These are phyloP conservation scores for Nakazawaea molendinolei DNA, from an alignment of 805 yeast genomes.

Conservation along the genomic window DNA sequence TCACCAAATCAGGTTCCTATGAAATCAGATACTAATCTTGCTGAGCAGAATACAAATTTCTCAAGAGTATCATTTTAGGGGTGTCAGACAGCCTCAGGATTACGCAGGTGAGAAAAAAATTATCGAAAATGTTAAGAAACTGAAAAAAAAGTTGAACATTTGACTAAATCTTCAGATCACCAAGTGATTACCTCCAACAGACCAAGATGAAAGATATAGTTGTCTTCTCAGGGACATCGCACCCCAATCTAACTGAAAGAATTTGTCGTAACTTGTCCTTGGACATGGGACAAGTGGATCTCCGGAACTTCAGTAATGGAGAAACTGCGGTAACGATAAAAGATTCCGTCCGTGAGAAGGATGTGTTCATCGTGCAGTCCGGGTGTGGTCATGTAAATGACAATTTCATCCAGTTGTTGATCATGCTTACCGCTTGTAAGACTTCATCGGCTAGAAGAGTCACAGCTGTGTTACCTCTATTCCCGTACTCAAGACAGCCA, in stretches of 20 bases:
- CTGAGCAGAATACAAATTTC: no score
- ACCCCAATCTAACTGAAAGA: conserved; percentile 66
- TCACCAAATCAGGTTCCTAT: conserved; percentile 70
- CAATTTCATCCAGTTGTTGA: conserved; percentile 72
- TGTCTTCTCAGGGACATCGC: conserved; percentile 87
- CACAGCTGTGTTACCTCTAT: conserved; percentile 86
- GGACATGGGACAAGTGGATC: conserved; percentile 57
- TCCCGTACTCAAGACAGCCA: conserved; percentile 95
- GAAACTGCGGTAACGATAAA: conserved; percentile 83
- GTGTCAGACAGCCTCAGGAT: no score
- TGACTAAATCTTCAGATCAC: no score
- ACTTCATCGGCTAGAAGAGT: conserved; percentile 85
- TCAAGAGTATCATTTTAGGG: no score
- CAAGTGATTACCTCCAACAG: background rate
- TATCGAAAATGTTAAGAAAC: no score
- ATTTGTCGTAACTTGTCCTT: conserved; percentile 78
- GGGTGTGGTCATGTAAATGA: conserved; percentile 90
- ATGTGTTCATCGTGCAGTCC: conserved; percentile 83
- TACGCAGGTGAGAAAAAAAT: no score
- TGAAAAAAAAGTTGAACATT: no score
- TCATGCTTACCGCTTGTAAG: conserved; percentile 87
- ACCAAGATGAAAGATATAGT: conserved; percentile 69
- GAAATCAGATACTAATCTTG: conserved; percentile 73
- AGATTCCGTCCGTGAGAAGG: conserved; percentile 93
- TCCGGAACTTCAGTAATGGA: conserved; percentile 78